Conservation (phyloP, 2,329 filamentous ascomycete genomes). For the Fusarium illudens region DNA sequence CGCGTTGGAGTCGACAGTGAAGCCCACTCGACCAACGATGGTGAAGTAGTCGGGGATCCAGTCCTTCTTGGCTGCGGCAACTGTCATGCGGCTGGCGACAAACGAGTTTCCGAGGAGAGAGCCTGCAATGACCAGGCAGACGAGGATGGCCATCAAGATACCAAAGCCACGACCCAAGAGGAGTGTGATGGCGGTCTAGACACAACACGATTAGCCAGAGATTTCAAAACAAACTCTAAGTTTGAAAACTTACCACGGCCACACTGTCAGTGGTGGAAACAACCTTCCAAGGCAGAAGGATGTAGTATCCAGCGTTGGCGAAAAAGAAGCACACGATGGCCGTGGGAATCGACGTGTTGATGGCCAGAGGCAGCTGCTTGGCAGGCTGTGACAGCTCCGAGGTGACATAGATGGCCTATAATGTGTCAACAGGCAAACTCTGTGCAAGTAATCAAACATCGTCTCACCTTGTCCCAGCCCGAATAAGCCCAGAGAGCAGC, state of each 20-base stretch:
- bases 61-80: slow-evolving; percentile 62
- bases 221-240: not conserved
- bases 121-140: slow-evolving; percentile 69
- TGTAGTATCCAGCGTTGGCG: slow-evolving; percentile 69
- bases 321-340: slow-evolving; percentile 68
- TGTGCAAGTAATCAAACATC: not conserved
- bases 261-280: slow-evolving; percentile 68
- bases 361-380: slow-evolving; percentile 65
- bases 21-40: slow-evolving; percentile 55
- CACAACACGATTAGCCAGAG: not conserved
- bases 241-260: slow-evolving; percentile 61
- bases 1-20: slow-evolving; percentile 17
- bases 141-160: slow-evolving; percentile 62
- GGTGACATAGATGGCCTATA: slow-evolving; percentile 63
- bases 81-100: slow-evolving; percentile 67
- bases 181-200: slow-evolving; percentile 62
- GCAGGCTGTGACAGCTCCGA: slow-evolving; percentile 61
- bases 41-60: slow-evolving; percentile 60
- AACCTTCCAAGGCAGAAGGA: slow-evolving; percentile 67
- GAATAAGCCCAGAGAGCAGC: slow-evolving; percentile 71
- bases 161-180: slow-evolving; percentile 64
- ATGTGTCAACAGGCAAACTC: not conserved
- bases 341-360: slow-evolving; percentile 68
- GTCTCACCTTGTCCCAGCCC: slow-evolving; percentile 70
- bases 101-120: slow-evolving; percentile 71